Percentiles rank a stretch among this genome's conserved stretches.
phyloP scores from a whole-genome alignment of 2,329 filamentous ascomycete species.

The Ophiostoma himal-ulmi region DNA sequence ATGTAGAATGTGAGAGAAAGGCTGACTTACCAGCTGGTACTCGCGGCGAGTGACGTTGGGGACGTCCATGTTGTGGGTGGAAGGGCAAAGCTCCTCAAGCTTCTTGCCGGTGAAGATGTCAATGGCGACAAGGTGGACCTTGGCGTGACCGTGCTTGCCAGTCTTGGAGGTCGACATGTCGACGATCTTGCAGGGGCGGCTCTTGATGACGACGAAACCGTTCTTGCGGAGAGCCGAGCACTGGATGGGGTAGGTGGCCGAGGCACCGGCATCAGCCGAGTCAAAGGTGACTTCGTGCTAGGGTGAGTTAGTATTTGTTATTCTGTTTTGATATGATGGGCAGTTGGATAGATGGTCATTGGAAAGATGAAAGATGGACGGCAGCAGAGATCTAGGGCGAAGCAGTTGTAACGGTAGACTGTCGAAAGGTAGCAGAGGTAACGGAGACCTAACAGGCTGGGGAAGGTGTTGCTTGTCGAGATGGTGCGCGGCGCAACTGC shows the following conservation, averaged over 20 bases:
- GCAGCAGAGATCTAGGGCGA: background rate
- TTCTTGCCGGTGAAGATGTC: slow-evolving; percentile 99
- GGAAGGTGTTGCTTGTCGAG: background rate
- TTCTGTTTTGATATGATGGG: background rate
- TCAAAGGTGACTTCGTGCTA: slow-evolving; percentile 75
- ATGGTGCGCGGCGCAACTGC: background rate
- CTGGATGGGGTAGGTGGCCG: slow-evolving; percentile 92
- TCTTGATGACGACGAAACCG: slow-evolving; percentile 97
- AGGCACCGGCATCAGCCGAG: slow-evolving; percentile 92
- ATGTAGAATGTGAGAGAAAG: no score
- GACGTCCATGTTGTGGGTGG: slow-evolving; percentile 97
- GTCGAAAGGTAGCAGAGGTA: background rate
- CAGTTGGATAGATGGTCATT: background rate
- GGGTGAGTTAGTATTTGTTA: background rate
- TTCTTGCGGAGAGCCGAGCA: slow-evolving; percentile 99
- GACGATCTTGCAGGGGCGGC: slow-evolving; percentile 99
- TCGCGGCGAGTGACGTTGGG: slow-evolving; percentile 87
- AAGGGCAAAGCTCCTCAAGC: slow-evolving; percentile 97
- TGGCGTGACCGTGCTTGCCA: slow-evolving; percentile 99
- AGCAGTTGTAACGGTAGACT: background rate
- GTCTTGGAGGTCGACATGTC: slow-evolving; percentile 99
- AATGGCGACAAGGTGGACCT: slow-evolving; percentile 95
- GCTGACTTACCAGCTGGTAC: slow-evolving; percentile 79
- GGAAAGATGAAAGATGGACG: background rate
- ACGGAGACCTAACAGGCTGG: background rate